These are phyloP conservation scores for Fusarium sp. DNA, from an alignment of 2,329 filamentous ascomycete genomes.

Conservation along the genomic window DNA sequence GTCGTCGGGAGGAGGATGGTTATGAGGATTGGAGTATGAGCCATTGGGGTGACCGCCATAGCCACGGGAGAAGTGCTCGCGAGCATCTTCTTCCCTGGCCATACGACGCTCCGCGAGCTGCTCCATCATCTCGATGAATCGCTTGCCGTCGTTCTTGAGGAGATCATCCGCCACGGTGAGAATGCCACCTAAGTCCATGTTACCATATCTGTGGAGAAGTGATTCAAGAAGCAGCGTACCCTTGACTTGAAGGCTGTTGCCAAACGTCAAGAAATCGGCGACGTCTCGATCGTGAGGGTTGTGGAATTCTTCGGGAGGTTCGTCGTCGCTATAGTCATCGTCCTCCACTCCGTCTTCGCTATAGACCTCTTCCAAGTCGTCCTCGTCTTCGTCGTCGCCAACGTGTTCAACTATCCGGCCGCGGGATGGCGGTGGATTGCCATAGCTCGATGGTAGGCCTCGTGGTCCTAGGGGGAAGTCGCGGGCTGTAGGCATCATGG, in stretches of 20 bases:
- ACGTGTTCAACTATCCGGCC: slow-evolving; percentile 76
- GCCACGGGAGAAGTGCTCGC: slow-evolving; percentile 66
- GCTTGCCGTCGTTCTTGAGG: slow-evolving; percentile 97
- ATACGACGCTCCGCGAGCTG: slow-evolving; percentile 96
- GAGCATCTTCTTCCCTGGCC: slow-evolving; percentile 91
- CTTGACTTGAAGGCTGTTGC: slow-evolving; percentile 95
- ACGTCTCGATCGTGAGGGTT: slow-evolving; percentile 69
- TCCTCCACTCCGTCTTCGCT: slow-evolving; percentile 64
- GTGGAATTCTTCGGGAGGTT: slow-evolving; percentile 73
- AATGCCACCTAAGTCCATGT: slow-evolving; percentile 80
- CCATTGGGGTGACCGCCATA: slow-evolving; percentile 66
- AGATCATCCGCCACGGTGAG: slow-evolving; percentile 98
- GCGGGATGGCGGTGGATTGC: slow-evolving; percentile 73
- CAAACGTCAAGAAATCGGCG: slow-evolving; percentile 94
- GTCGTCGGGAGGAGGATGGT: slow-evolving; percentile 78
- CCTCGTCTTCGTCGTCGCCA: slow-evolving; percentile 64
- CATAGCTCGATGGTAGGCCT: slow-evolving; percentile 65
- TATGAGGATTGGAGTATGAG: slow-evolving; percentile 67
- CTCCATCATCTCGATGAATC: slow-evolving; percentile 99
- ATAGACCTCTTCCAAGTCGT: slow-evolving; percentile 60
- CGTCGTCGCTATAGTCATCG: slow-evolving; percentile 70
- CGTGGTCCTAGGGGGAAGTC: slow-evolving; percentile 67
- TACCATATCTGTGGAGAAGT: slow-evolving; percentile 56
- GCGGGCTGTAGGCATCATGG: slow-evolving; percentile 60
- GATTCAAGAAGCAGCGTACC: slow-evolving; percentile 62